These are phyloP conservation scores for Aspergillus alliaceus DNA, from an alignment of 2,329 filamentous ascomycete species.

Conservation along the genomic window DNA sequence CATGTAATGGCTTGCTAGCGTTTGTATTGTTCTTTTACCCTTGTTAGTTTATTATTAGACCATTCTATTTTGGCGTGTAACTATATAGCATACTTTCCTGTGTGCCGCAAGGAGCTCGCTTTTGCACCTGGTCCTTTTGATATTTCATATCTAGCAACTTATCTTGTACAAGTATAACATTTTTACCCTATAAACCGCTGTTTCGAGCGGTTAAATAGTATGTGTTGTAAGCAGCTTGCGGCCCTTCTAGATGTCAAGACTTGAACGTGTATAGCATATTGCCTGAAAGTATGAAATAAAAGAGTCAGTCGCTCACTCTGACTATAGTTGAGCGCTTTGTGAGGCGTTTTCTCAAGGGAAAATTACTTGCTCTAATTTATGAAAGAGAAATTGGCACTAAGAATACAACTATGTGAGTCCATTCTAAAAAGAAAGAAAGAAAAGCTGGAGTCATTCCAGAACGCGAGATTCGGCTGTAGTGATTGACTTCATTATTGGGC, in stretches of 20 bases:
- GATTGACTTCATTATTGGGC: slow-evolving; percentile 1
- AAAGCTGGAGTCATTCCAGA: not conserved
- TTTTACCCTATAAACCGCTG: not conserved
- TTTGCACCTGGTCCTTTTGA: not conserved
- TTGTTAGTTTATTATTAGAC: slow-evolving; percentile 7
- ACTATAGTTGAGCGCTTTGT: not conserved
- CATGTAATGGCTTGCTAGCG: slow-evolving; percentile 49
- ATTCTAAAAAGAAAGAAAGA: not conserved
- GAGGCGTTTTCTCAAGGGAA: too few species aligned
- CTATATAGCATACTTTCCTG: slow-evolving; percentile 10
- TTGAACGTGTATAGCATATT: not conserved
- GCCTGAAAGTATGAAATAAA: not conserved
- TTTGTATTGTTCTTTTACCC: slow-evolving; percentile 16
- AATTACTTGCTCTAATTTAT: too few species aligned
- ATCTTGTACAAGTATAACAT: slow-evolving; percentile 11
- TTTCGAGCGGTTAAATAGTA: not conserved
- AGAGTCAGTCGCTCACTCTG: not conserved
- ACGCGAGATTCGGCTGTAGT: not conserved
- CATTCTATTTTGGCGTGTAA: slow-evolving; percentile 21
- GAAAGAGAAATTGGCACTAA: too few species aligned
- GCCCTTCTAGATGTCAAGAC: not conserved
- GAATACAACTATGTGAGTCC: too few species aligned
- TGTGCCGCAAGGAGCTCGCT: slow-evolving; percentile 1
- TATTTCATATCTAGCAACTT: not conserved
- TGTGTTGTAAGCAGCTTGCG: not conserved